These are phyloP conservation scores for Inga laurina DNA, from an alignment of 306 rosid genomes.

Conservation along the genomic window DNA sequence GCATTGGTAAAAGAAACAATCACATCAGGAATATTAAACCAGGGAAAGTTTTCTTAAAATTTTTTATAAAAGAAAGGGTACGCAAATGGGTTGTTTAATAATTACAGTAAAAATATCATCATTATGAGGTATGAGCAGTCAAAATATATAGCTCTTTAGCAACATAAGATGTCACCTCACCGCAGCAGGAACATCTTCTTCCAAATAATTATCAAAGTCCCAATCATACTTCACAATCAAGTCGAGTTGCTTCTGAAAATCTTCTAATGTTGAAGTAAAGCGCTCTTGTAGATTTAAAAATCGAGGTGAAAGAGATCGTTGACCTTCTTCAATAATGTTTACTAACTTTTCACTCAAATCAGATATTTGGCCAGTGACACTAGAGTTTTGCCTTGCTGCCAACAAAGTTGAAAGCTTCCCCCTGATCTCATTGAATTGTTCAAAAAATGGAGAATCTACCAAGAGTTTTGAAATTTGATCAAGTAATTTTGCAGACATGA, in stretches of 20 bases:
- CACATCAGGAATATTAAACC: constrained; percentile 29
- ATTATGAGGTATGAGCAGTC: constrained; percentile 15
- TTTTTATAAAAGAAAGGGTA: constrained; percentile 10
- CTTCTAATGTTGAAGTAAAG: constrained; percentile 77
- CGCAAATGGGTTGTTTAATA: constrained; percentile 5
- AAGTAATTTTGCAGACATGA: constrained; percentile 71
- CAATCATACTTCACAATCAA: constrained; percentile 94
- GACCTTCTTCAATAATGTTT: constrained; percentile 82
- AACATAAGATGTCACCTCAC: constrained; percentile 89
- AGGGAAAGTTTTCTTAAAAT: constrained; percentile 20
- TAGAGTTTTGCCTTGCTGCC: constrained; percentile 73
- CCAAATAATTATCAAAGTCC: constrained; percentile 95
- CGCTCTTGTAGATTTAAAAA: constrained; percentile 86
- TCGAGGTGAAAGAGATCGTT: constrained; percentile 87
- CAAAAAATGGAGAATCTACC: constrained; percentile 73
- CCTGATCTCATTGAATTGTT: constrained; percentile 73
- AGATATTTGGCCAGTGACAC: constrained; percentile 66
- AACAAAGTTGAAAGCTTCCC: constrained; percentile 63
- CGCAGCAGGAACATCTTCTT: constrained; percentile 96
- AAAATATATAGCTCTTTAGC: constrained; percentile 40
- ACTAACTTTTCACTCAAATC: constrained; percentile 91
- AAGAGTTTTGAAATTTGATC: constrained; percentile 86
- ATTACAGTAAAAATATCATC: constrained; percentile 21
- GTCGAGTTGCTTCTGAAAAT: constrained; percentile 95
- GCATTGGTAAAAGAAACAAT: constrained; percentile 29